Percentiles rank a stretch among this genome's conserved stretches.
These are phyloP conservation scores for barley (Hordeum vulgare) DNA, from an alignment of 176 grass and related monocot species.

Conservation along the genomic window MorexV3_pseudomolecules_assembly NC_058520.1:461185070-461185569, in stretches of 20 bases:
- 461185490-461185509: constrained; percentile 45
- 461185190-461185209: constrained; percentile 1
- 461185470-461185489: constrained; percentile 48
- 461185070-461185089: not conserved
- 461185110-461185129: not conserved
- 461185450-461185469: constrained; percentile 35
- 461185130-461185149: not conserved
- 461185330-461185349: constrained; percentile 20
- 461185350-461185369: constrained; percentile 17
- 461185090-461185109: not conserved
- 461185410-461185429: constrained; percentile 53
- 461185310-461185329: not conserved
- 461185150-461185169: not conserved
- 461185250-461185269: constrained; percentile 4
- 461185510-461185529: constrained; percentile 48
- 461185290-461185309: constrained; percentile 1
- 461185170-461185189: constrained; percentile 7
- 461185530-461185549: constrained; percentile 42
- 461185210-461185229: not conserved
- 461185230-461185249: not conserved
- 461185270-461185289: constrained; percentile 1
- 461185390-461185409: constrained; percentile 61
- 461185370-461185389: constrained; percentile 5
- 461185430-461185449: constrained; percentile 53
- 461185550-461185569: constrained; percentile 53